phyloP scores from a whole-genome alignment of 78 protist species.

The Dictyostelium citrinum region DNA sequence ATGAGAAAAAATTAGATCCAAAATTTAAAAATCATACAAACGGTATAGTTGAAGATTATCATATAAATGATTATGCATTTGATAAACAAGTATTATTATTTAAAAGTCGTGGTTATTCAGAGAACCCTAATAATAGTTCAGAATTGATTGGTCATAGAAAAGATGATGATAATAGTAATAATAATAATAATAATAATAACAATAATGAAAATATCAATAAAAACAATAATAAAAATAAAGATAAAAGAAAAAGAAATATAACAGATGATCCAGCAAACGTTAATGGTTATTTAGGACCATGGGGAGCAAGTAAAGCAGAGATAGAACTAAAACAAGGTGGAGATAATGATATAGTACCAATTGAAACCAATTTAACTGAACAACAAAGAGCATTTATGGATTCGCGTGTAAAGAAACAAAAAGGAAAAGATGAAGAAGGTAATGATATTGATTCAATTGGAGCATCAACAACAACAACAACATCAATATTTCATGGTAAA shows the following conservation, averaged over 20 bases:
- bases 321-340: neutral
- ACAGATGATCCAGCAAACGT: slow-evolving; percentile 53
- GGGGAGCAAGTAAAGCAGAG: slow-evolving; percentile 54
- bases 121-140: neutral
- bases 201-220: neutral
- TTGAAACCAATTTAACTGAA: neutral
- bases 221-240: neutral
- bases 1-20: slow-evolving; percentile 33
- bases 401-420: slow-evolving; percentile 20
- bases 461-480: neutral
- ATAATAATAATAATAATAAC: neutral
- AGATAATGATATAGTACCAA: neutral
- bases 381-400: slow-evolving; percentile 19
- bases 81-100: slow-evolving; percentile 34
- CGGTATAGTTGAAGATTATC: slow-evolving; percentile 33
- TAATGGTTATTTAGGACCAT: slow-evolving; percentile 72
- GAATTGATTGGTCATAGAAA: slow-evolving; percentile 4
- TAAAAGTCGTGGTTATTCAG: slow-evolving; percentile 5
- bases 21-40: slow-evolving; percentile 40
- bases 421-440: neutral
- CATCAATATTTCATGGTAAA: slow-evolving; percentile 23
- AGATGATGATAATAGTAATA: neutral
- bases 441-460: neutral
- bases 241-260: slow-evolving; percentile 23
- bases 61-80: slow-evolving; percentile 56